Evolutionary conservation across 257 asterid genomes (phyloP), one percentile per base, ranked within the genome.

Genomic region (Solanum appendiculatum): DNA sequence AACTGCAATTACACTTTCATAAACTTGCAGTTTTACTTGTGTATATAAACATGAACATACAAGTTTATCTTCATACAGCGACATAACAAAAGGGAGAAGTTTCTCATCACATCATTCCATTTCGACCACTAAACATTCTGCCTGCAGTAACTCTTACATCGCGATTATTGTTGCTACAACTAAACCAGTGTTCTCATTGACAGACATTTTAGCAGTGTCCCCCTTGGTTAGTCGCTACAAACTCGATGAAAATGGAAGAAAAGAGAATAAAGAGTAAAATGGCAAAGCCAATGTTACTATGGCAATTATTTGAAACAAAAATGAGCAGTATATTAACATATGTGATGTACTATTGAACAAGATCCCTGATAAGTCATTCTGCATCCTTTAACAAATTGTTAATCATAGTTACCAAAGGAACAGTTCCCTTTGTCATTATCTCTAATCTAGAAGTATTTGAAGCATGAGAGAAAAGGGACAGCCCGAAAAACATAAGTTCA

Each of bases 381-480:
- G 85, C 92, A 86, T 96, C 98, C 89, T 87, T 66, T 86, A 96
- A 69, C 85, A 96, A 93, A 87, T 96, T 96, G 90, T 89, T 93
- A 90, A 94, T 85, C 99, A 96, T 95, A 84, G 85, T 92, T 77
- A 90, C 96, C 91, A 96, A 86, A 68, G 99, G 98, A 87, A 94
- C 42, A 37, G 98, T 95, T 84, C 99, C 99, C 90, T 96, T 96
- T 4, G 94, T 91, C 98, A 95, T 96, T 39, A 96, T 95, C 93
- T 96, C 98, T 86, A 96, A 78, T 92, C 99, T 93, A 56, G 98
- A 95, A 86, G 94, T 86, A 89, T 86, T 96, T 27, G 98, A 93
- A 72, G 99, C 99, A 36, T 92, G 93, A 39, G 90, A 78, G 87
- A 97, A 97, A 44, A 97, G 97, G 33, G 98, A 92, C 58, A 97